phyloP scores from a whole-genome alignment of 2,329 filamentous ascomycete genomes.

The Hymenoscyphus occultus region DNA sequence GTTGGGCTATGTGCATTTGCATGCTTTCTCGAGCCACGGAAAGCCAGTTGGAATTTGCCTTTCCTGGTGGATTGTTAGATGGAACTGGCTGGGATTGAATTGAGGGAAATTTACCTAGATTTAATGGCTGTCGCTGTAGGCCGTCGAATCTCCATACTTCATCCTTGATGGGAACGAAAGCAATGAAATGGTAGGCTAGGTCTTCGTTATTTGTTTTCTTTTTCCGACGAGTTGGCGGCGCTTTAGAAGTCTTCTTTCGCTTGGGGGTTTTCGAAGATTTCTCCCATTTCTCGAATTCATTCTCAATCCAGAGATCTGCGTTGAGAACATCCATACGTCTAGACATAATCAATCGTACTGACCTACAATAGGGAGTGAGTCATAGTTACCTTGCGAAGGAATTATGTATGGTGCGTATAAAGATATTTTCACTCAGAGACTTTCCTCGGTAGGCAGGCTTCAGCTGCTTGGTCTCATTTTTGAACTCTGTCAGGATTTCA shows the following conservation, averaged over 20 bases:
- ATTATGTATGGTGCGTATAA: conserved; percentile 81
- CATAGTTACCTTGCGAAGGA: conserved; percentile 67
- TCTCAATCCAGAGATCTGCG: conserved; percentile 63
- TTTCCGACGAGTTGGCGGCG: conserved; percentile 25
- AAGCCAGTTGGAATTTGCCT: conserved; percentile 59
- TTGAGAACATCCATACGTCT: conserved; percentile 74
- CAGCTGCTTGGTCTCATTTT: conserved; percentile 64
- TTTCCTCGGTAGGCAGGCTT: conserved; percentile 73
- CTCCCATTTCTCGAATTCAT: conserved; percentile 42
- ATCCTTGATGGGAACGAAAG: conserved; percentile 74
- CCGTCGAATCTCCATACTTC: conserved; percentile 89
- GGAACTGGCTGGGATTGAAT: conserved; percentile 12
- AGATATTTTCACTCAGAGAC: conserved; percentile 68
- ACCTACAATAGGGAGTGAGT: neutral
- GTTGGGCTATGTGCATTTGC: conserved; percentile 62
- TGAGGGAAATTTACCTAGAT: conserved; percentile 48
- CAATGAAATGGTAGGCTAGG: conserved; percentile 82
- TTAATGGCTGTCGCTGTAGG: conserved; percentile 67
- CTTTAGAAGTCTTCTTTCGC: conserved; percentile 40
- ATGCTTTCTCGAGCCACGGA: conserved; percentile 62
- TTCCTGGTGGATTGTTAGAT: conserved; percentile 24
- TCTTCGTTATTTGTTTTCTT: conserved; percentile 49
- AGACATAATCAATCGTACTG: conserved; percentile 9
- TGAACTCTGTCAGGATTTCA: conserved; percentile 68
- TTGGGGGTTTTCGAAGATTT: conserved; percentile 24